phyloP scores from a whole-genome alignment of 2,329 filamentous ascomycete species.

The Alternaria conjuncta region DNA sequence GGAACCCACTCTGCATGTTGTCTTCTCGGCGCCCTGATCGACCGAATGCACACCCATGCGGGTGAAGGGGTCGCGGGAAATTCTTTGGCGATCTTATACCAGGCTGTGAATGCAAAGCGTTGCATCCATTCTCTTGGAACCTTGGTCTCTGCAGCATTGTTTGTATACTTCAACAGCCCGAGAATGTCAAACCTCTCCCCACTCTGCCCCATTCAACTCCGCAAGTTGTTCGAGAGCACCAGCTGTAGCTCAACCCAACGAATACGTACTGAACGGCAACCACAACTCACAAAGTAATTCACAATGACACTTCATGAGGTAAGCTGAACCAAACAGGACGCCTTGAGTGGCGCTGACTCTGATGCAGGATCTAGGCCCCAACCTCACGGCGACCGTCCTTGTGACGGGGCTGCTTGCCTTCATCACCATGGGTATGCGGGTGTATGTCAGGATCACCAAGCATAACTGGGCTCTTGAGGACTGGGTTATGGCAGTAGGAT shows the following conservation, averaged over 20 bases:
- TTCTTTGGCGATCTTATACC: background rate
- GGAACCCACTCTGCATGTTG: background rate
- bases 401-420: slow-evolving; percentile 20
- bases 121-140: background rate
- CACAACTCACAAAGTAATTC: background rate
- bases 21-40: background rate
- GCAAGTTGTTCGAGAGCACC: background rate
- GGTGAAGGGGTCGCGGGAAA: background rate
- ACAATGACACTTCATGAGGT: slow-evolving; percentile 16
- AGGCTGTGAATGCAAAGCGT: background rate
- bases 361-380: slow-evolving; percentile 17
- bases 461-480: slow-evolving; percentile 40
- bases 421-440: slow-evolving; percentile 21
- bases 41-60: background rate
- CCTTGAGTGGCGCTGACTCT: background rate
- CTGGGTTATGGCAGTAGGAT: slow-evolving; percentile 31
- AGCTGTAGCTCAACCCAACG: background rate
- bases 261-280: background rate
- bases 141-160: background rate
- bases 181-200: background rate
- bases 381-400: slow-evolving; percentile 28
- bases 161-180: background rate
- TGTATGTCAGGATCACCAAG: slow-evolving; percentile 23
- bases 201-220: background rate
- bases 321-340: background rate